Conservation (phyloP, 768 basidiomycete genomes). For the Tylopilus plumbeoviolaceoides region DNA sequence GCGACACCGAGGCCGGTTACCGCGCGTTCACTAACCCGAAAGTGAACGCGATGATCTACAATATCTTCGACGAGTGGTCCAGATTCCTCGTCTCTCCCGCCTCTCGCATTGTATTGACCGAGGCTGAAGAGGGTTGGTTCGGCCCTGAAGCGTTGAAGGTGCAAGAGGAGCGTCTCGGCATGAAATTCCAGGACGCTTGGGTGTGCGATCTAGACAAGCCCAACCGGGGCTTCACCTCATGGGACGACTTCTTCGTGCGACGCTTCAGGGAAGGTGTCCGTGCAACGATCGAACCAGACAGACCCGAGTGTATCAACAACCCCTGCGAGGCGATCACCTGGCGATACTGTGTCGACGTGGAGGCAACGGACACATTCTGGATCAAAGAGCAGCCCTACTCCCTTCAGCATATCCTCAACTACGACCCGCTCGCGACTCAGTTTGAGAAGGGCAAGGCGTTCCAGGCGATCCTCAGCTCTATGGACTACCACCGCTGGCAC, state of each 20-base stretch:
- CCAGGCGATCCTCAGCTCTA: constrained; percentile 54
- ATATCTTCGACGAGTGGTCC: constrained; percentile 48
- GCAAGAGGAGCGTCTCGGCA: constrained; percentile 6
- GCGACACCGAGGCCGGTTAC: constrained; percentile 19
- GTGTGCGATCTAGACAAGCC: constrained; percentile 36
- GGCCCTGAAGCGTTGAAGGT: constrained; percentile 28
- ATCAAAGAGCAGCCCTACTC: constrained; percentile 61
- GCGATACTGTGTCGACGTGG: constrained; percentile 35
- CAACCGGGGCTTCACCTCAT: constrained; percentile 43
- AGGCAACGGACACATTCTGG: constrained; percentile 50
- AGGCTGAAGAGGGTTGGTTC: constrained; percentile 47
- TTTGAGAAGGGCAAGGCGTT: constrained; percentile 50
- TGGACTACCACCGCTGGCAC: constrained; percentile 63
- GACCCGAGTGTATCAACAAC: constrained; percentile 35
- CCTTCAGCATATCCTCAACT: constrained; percentile 48
- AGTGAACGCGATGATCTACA: constrained; percentile 46
- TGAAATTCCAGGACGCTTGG: constrained; percentile 37
- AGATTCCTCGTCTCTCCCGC: constrained; percentile 40
- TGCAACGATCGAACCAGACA: not conserved
- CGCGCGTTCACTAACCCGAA: constrained; percentile 27
- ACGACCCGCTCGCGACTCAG: constrained; percentile 35
- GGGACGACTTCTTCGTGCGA: constrained; percentile 55
- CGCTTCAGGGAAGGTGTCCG: constrained; percentile 3
- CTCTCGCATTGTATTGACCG: constrained; percentile 41
- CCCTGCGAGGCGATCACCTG: constrained; percentile 55